Evolutionary conservation across 78 protist species (phyloP).

Genomic region (Polysphondylium violaceum): DNA sequence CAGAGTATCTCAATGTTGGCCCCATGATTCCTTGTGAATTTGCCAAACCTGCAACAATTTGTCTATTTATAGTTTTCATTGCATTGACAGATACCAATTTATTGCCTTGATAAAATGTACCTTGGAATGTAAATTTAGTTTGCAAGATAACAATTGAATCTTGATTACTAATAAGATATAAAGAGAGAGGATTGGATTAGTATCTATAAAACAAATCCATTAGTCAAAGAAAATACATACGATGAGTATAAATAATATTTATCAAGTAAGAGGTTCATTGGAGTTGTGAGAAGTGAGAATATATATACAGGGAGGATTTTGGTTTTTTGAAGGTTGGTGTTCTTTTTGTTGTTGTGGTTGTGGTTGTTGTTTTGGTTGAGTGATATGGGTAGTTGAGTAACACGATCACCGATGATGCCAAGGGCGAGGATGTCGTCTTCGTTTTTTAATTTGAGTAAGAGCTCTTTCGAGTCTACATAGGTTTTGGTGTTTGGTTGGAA

Average conservation of each 20-base stretch:
- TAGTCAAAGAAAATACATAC: conserved; percentile 1
- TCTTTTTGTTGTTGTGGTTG: background rate
- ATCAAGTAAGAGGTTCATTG: conserved; percentile 2
- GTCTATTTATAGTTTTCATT: background rate
- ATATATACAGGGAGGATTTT: conserved; percentile 67
- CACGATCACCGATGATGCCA: conserved; percentile 46
- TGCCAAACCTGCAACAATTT: conserved; percentile 58
- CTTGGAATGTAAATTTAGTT: background rate
- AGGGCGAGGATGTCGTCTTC: conserved; percentile 64
- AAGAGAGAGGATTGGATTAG: background rate
- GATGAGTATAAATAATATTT: conserved; percentile 34
- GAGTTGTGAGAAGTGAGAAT: conserved; percentile 1
- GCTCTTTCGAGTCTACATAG: conserved; percentile 56
- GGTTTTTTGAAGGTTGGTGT: conserved; percentile 24
- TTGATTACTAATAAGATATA: conserved; percentile 15
- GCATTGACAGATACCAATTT: conserved; percentile 19
- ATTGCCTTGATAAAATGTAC: conserved; percentile 41
- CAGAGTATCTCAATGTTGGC: conserved; percentile 49
- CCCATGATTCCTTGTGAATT: conserved; percentile 50
- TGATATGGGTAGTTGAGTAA: conserved; percentile 21
- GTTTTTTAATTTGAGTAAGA: conserved; percentile 24
- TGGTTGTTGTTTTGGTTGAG: background rate
- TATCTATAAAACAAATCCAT: background rate
- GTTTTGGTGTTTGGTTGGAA: conserved; percentile 16
- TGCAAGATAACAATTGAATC: conserved; percentile 51